phyloP scores from a whole-genome alignment of 2,329 filamentous ascomycete genomes.

The Coleophoma crateriformis region DNA sequence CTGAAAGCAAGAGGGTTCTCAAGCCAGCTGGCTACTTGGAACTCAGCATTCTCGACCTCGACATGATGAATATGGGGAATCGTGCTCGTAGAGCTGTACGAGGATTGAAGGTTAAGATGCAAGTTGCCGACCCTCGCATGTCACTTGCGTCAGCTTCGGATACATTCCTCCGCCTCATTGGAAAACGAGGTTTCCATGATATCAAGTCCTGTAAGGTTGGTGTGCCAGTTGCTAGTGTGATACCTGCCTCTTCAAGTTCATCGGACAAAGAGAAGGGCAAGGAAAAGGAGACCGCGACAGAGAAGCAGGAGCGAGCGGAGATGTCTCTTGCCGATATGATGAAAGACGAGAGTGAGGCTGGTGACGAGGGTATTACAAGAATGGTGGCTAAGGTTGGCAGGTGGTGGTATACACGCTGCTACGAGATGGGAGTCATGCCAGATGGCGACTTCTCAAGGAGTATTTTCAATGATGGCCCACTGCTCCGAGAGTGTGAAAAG shows the following conservation, averaged over 20 bases:
- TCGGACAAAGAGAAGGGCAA: slow-evolving; percentile 7
- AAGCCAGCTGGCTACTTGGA: slow-evolving; percentile 77
- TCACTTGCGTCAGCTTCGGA: slow-evolving; percentile 57
- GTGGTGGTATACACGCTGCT: slow-evolving; percentile 96
- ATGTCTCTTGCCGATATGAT: slow-evolving; percentile 66
- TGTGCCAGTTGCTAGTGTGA: slow-evolving; percentile 62
- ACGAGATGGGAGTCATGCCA: slow-evolving; percentile 61
- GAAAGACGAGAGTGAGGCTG: slow-evolving; percentile 60
- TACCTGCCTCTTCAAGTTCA: slow-evolving; percentile 25
- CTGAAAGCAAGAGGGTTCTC: slow-evolving; percentile 71
- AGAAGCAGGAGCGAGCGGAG: slow-evolving; percentile 20
- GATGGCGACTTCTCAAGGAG: slow-evolving; percentile 44
- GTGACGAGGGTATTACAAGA: slow-evolving; percentile 82
- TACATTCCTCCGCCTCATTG: slow-evolving; percentile 59
- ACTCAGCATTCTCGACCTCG: slow-evolving; percentile 70
- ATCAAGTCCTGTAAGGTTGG: slow-evolving; percentile 74
- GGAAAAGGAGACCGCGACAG: too few relatives aligned
- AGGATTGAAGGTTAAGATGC: slow-evolving; percentile 65
- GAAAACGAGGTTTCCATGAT: slow-evolving; percentile 62
- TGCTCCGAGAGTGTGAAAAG: slow-evolving; percentile 81
- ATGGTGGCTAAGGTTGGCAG: slow-evolving; percentile 88
- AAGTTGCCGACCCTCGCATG: slow-evolving; percentile 51
- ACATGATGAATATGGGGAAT: slow-evolving; percentile 78
- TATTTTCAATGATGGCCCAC: slow-evolving; percentile 72
- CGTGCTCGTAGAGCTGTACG: slow-evolving; percentile 64